Conservation (phyloP, 805 yeast species). For the Isabelozyma gotoi region DNA sequence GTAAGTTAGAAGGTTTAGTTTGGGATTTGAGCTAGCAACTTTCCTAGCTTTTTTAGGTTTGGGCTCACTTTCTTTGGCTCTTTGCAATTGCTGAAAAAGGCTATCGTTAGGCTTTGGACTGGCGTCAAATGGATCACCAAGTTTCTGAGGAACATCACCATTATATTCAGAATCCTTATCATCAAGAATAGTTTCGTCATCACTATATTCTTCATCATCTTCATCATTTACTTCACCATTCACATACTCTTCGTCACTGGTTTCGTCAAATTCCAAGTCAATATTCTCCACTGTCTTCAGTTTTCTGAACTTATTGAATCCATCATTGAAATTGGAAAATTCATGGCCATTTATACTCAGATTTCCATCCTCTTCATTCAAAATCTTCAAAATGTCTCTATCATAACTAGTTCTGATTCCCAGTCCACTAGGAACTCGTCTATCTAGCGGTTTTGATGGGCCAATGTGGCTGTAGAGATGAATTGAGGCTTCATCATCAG, state of each 20-base stretch:
- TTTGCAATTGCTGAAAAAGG: slow-evolving; percentile 9
- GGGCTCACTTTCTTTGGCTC: slow-evolving; percentile 4
- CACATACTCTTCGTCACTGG: slow-evolving; percentile 1
- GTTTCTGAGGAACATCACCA: slow-evolving; percentile 1
- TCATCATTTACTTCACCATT: slow-evolving; percentile 15
- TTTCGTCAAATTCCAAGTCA: neutral
- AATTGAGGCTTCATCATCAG: slow-evolving; percentile 43
- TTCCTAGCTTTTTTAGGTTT: neutral
- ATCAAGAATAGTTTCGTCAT: slow-evolving; percentile 2
- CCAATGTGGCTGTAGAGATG: slow-evolving; percentile 38
- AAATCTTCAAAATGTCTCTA: slow-evolving; percentile 16
- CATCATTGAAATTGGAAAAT: slow-evolving; percentile 11
- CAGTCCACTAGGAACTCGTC: slow-evolving; percentile 7
- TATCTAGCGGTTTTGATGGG: slow-evolving; percentile 33
- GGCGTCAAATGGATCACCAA: slow-evolving; percentile 2
- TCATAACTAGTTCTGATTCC: slow-evolving; percentile 12
- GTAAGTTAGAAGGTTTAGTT: neutral
- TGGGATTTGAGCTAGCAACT: neutral
- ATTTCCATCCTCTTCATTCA: slow-evolving; percentile 12
- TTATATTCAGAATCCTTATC: slow-evolving; percentile 2
- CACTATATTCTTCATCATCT: slow-evolving; percentile 1
- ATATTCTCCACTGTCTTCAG: slow-evolving; percentile 6
- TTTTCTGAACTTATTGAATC: slow-evolving; percentile 15
- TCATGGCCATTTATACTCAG: neutral
- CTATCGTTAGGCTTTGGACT: slow-evolving; percentile 7